These are phyloP conservation scores for Paraconiothyrium sp. DNA, from an alignment of 2,329 filamentous ascomycete genomes.

Conservation along the genomic window DNA sequence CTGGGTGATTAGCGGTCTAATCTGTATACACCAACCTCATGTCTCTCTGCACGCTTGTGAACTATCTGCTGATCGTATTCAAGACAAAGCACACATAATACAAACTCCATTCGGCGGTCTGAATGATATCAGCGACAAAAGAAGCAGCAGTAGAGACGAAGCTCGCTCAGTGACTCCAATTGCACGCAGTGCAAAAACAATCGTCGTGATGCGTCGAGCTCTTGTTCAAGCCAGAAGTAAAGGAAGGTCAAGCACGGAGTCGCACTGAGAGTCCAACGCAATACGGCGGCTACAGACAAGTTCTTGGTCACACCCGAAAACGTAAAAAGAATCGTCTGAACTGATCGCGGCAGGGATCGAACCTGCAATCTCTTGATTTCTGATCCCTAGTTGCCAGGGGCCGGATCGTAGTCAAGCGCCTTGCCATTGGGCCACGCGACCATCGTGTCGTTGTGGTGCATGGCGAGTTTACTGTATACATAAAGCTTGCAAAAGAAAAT, in stretches of 20 bases:
- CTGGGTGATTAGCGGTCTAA: constrained; percentile 25
- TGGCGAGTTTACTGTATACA: background rate
- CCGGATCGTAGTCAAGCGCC: constrained; percentile 59
- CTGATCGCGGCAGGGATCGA: no score
- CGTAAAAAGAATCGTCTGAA: no score
- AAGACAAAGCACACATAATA: background rate
- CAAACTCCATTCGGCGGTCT: background rate
- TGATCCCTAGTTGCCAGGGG: background rate
- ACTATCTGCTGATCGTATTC: background rate
- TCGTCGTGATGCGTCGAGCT: background rate
- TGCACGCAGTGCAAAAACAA: background rate
- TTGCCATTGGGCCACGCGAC: constrained; percentile 61
- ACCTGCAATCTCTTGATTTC: no score
- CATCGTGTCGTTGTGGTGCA: constrained; percentile 9
- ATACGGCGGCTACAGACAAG: no score
- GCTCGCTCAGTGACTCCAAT: background rate
- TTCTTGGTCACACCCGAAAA: no score
- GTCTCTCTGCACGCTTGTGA: background rate
- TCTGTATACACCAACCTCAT: constrained; percentile 16
- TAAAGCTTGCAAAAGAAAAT: background rate
- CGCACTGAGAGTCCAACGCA: no score
- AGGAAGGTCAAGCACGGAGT: background rate
- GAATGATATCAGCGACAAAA: background rate
- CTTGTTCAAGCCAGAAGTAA: background rate
- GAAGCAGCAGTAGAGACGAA: no score